Percentiles rank a stretch among this genome's conserved stretches.
Conservation (phyloP, 2,329 filamentous ascomycete genomes). For the Rutstroemia sp. region DNA sequence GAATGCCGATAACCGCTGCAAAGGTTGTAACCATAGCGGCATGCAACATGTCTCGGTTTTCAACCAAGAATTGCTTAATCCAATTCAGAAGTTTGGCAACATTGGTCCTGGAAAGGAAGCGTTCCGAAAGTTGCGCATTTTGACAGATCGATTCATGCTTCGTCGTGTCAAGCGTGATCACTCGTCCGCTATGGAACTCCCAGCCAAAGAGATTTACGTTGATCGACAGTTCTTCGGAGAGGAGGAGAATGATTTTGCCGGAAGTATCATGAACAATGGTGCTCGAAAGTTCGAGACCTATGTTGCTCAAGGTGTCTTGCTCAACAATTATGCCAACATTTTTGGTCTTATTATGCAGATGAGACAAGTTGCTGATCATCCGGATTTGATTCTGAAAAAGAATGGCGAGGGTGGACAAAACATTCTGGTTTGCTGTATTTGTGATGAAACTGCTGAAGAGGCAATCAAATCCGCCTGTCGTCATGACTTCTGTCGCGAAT, state of each 20-base stretch:
- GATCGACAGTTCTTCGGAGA: constrained; percentile 96
- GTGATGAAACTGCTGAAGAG: constrained; percentile 92
- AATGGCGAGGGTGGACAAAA: constrained; percentile 81
- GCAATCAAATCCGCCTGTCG: constrained; percentile 86
- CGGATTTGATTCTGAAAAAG: constrained; percentile 88
- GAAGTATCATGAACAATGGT: constrained; percentile 90
- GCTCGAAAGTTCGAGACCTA: constrained; percentile 91
- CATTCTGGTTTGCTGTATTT: constrained; percentile 85
- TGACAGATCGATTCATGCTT: constrained; percentile 93
- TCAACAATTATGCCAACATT: constrained; percentile 98
- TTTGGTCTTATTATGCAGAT: constrained; percentile 99
- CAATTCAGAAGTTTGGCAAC: constrained; percentile 59
- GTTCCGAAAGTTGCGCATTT: constrained; percentile 73
- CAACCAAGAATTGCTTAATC: constrained; percentile 91
- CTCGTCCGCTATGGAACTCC: constrained; percentile 90
- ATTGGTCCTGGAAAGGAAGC: constrained; percentile 57
- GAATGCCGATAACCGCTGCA: constrained; percentile 63
- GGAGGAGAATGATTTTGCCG: constrained; percentile 90
- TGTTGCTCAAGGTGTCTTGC: constrained; percentile 83
- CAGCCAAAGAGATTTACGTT: constrained; percentile 86
- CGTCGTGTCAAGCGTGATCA: constrained; percentile 91
- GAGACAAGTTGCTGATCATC: constrained; percentile 95
- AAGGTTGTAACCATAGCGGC: constrained; percentile 51
- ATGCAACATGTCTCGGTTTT: constrained; percentile 68
- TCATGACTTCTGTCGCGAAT: constrained; percentile 84